These are phyloP conservation scores for Pichia deserticola DNA, from an alignment of 805 yeast genomes.

Conservation along the genomic window DNA sequence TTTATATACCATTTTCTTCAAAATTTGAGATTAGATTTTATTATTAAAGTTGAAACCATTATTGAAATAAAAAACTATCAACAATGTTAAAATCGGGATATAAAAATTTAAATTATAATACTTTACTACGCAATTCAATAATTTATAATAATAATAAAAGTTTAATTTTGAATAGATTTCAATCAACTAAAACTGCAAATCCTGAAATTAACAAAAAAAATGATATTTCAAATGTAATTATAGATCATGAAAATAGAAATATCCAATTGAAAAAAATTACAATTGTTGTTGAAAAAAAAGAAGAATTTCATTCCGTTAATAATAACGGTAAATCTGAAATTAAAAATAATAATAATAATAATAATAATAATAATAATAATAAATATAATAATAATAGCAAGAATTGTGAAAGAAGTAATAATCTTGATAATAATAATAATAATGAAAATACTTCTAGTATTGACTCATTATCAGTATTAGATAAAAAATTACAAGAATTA, in stretches of 20 bases:
- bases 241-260: not conserved
- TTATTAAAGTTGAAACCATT: too few relatives aligned
- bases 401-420: too few relatives aligned
- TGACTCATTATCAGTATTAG: constrained; percentile 10
- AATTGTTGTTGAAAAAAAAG: not conserved
- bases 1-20: too few relatives aligned
- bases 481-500: constrained; percentile 23
- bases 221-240: not conserved
- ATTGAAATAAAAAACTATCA: not conserved
- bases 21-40: too few relatives aligned
- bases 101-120: not conserved
- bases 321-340: too few relatives aligned
- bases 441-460: not conserved
- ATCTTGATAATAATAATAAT: not conserved
- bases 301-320: not conserved
- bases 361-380: not conserved
- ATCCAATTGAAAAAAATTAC: not conserved
- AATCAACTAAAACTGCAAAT: not conserved
- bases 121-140: not conserved
- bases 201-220: not conserved
- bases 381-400: too few relatives aligned
- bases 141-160: not conserved
- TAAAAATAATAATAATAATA: too few relatives aligned
- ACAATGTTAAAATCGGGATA: not conserved
- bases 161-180: not conserved